Base-by-base conservation (phyloP, 1,284 basidiomycete species). In the Mycosarcoma maydis region DNA sequence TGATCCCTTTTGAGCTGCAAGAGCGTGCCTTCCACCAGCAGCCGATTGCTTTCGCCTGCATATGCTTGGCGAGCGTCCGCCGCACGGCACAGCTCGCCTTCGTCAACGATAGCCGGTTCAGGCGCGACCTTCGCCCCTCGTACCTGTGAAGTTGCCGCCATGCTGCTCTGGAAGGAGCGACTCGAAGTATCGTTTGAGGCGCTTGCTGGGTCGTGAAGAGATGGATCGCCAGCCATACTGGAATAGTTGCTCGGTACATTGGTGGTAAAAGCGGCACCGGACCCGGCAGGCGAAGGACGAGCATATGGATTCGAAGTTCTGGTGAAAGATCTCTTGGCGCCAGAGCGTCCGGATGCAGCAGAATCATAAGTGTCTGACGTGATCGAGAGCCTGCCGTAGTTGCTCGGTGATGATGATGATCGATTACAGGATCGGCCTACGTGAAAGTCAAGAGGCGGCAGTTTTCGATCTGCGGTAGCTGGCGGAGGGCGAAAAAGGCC, bases 401-500 rank as follows among this genome's bases (percentile, higher is more conserved):
- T 54, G 47, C 51, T 50, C 2, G 62, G 56, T 5, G 62, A 59
- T 1, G 62, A 54, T 1, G 61, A 45, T 0, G 55, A 65, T 17
- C 61, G 46, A 16, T 41, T 51, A 26, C 46, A 45, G 13, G 61
- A 32, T 16, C 55, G 51, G 10, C 42, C 23, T n/a, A 27, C 34
- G 33, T 50, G 29, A 24, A 66, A 66, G 43, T 59, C 56, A 11
- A 61, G 47, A 1, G 64, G 57, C 4, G 64, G 64, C 40, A 67
- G 23, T 26, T 32, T 60, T 13, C 64, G 52, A 39, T 61, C 57
- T 1, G 47, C n/a, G 2, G 47, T 30, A 11, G 51, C 57, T 16
- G 46, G 36, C 1, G 58, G 50, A 23, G 65, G 58, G 30, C 66
- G 59, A 13, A 69, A 48, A 33, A 69, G 55, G 36, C 60, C 60